Base-by-base conservation (phyloP, 495 filamentous ascomycete genomes). In the Neurospora hispaniola region DNA sequence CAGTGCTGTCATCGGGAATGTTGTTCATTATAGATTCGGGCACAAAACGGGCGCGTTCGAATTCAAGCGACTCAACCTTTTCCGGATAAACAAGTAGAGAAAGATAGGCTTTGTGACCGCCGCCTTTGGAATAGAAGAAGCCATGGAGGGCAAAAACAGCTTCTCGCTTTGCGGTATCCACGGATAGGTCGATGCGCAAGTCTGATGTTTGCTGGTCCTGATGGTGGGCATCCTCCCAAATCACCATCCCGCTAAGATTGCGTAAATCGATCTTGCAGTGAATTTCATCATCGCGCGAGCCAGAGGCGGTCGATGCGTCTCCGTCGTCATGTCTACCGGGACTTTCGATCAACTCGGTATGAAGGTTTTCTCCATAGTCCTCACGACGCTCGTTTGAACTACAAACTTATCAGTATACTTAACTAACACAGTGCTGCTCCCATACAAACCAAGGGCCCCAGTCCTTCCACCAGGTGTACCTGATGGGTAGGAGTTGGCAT, bases 391-490 rank as follows among this genome's bases (percentile, higher is more conserved):
- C 71, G 31, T 69, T 54, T 35, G 71, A 73, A 59, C 71, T 73
- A 70, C 42, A 73, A 41, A 35, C 16, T 42, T 44, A 10, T 70
- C 18, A 70, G 31, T 69, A 20, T 68, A 42, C 54, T 69, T 31
- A 31, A 2, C 42, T 41, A 66, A 11, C 68, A 11, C 68, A 46
- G 8, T 46, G 18, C 10, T 8, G 40, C 41, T 69, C 59, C 42
- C 71, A 70, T 27, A 68, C 71, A 11, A 69, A 23, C 40, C 62
- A 27, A 69, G 42, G 69, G 71, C 42, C 71, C 71, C 71, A 73
- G 71, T 73, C 71, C 71, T 73, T 72, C 46, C 59, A 69, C 3
- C 62, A 69, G 71, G 71, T 62, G 62, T 38, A 69, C 71, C 71
- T 44, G 71, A 2, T 20, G 71, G 69, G 59, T 73, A 69, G 62